These are phyloP conservation scores for Xylariaceae sp. DNA, from an alignment of 2,329 filamentous ascomycete genomes.

Conservation along the genomic window DNA sequence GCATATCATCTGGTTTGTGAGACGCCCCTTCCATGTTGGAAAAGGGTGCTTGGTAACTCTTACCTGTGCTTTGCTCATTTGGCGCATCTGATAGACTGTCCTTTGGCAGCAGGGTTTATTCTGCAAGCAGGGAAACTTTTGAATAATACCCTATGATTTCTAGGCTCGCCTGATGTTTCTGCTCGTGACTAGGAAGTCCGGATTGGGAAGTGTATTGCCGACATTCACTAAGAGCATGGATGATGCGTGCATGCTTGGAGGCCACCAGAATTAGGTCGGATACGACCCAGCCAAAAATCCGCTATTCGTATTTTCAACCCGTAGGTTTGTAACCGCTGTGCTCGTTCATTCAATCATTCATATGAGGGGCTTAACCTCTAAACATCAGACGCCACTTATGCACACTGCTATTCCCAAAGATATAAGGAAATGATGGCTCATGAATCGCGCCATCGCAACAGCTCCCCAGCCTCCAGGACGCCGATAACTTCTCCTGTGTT, in stretches of 20 bases:
- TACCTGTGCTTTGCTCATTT: background rate
- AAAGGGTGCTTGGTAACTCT: background rate
- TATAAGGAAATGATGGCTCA: too few relatives aligned
- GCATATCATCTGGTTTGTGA: slow-evolving; percentile 1
- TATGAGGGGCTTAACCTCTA: background rate
- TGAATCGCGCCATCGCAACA: slow-evolving; percentile 40
- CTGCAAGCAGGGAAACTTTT: background rate
- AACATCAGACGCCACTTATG: slow-evolving; percentile 14
- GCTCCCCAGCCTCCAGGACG: slow-evolving; percentile 56
- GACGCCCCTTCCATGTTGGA: background rate
- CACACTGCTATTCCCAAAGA: background rate
- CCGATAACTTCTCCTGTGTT: slow-evolving; percentile 53
- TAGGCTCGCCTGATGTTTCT: too few relatives aligned
- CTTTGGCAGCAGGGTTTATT: background rate
- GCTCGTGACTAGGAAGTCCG: background rate
- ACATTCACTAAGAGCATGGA: background rate
- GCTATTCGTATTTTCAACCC: slow-evolving; percentile 12
- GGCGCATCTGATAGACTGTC: background rate
- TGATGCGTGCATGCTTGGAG: background rate
- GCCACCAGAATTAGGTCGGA: background rate
- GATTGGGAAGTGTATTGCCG: background rate
- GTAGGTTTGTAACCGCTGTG: background rate
- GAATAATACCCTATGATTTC: too few relatives aligned
- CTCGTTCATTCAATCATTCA: slow-evolving; percentile 11
- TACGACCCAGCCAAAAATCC: background rate